Conservation (phyloP, 1,284 basidiomycete species). For the Marasmius fiardii region DNA sequence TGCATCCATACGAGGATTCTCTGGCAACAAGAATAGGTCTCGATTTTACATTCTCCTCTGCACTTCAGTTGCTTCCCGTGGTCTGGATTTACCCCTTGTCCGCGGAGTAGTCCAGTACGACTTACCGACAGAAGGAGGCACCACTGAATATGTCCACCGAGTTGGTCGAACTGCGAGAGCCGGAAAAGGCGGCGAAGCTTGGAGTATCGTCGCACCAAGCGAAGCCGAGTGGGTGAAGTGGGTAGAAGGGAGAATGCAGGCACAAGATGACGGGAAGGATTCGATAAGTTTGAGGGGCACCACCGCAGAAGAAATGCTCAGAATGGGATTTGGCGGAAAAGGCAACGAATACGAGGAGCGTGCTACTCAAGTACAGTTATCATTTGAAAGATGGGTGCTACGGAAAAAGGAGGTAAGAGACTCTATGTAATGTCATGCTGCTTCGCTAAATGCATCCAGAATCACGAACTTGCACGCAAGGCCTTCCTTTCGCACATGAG, state of each 20-base stretch:
- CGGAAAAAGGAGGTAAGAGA: conserved; percentile 61
- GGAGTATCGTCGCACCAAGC: conserved; percentile 87
- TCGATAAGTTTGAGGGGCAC: conserved; percentile 54
- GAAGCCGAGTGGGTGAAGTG: conserved; percentile 88
- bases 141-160: conserved; percentile 95
- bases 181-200: conserved; percentile 91
- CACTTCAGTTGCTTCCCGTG: conserved; percentile 96
- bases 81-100: conserved; percentile 96
- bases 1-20: conserved; percentile 80
- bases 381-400: conserved; percentile 94
- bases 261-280: conserved; percentile 32
- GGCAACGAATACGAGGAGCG: conserved; percentile 81
- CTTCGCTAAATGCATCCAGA: conserved; percentile 39
- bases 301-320: conserved; percentile 69
- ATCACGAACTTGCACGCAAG: conserved; percentile 74
- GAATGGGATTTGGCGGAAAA: conserved; percentile 83
- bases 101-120: conserved; percentile 96
- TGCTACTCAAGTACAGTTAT: conserved; percentile 94
- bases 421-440: conserved; percentile 7
- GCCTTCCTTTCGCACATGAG: conserved; percentile 93
- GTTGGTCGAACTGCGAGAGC: conserved; percentile 97
- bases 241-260: conserved; percentile 79
- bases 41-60: conserved; percentile 81
- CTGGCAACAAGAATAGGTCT: conserved; percentile 37
- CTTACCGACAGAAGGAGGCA: conserved; percentile 95